A percentile compares a stretch with the other conserved stretches of the same genome.
These are phyloP conservation scores for Parachaetomium inaequale DNA, from an alignment of 495 filamentous ascomycete species.

Conservation along the genomic window DNA sequence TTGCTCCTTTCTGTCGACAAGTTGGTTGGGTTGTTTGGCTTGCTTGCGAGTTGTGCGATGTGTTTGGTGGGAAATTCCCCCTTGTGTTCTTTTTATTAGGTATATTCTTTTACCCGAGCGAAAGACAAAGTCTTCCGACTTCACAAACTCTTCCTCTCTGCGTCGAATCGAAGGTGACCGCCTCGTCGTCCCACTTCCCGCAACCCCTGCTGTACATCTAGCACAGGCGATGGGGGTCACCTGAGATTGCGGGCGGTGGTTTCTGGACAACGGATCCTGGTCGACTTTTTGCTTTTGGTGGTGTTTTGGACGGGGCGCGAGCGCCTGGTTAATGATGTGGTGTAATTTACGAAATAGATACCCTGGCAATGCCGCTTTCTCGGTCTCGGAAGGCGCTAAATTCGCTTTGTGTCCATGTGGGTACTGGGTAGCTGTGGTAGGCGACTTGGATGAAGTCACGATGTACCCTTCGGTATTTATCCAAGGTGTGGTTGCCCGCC, in stretches of 20 bases:
- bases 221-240: no score
- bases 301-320: neutral
- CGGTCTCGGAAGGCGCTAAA: slow-evolving; percentile 6
- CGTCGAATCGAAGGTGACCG: no score
- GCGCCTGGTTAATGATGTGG: neutral
- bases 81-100: slow-evolving; percentile 1
- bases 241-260: neutral
- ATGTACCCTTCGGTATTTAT: slow-evolving; percentile 1
- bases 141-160: neutral
- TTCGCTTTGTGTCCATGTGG: no score
- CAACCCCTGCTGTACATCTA: no score
- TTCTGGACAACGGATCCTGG: neutral
- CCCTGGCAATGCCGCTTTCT: neutral
- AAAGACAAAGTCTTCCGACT: slow-evolving; percentile 9
- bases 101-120: slow-evolving; percentile 6
- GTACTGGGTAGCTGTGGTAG: no score
- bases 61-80: slow-evolving; percentile 5
- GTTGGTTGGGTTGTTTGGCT: slow-evolving; percentile 16
- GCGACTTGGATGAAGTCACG: no score
- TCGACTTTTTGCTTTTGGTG: neutral
- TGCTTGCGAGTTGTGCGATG: slow-evolving; percentile 3
- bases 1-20: neutral
- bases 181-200: no score
- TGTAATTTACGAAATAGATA: slow-evolving; percentile 2
- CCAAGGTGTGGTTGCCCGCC: slow-evolving; percentile 1